A percentile compares a stretch with the other conserved stretches of the same genome.
Conservation (phyloP, 2,329 filamentous ascomycete species). For the Tolypocladium sp. region DNA sequence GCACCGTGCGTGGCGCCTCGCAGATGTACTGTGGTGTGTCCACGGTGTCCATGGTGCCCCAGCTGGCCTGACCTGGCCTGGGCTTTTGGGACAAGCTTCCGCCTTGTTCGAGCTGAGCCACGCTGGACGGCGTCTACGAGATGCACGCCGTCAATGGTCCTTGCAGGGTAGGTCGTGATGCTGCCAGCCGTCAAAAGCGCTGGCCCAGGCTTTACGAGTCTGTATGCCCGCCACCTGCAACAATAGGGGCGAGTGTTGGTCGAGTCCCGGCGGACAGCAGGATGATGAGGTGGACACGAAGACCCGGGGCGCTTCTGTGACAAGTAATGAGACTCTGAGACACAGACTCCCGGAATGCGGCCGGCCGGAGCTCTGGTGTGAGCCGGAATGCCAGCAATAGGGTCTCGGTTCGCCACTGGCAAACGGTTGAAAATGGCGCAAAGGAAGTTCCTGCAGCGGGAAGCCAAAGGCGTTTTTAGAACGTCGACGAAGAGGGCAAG, state of each 20-base stretch:
- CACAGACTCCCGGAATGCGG: background rate
- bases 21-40: background rate
- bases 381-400: too few species aligned
- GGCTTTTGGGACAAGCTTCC: background rate
- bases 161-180: background rate
- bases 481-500: background rate
- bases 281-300: background rate
- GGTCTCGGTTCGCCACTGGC: too few species aligned
- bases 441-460: background rate
- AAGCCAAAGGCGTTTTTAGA: background rate
- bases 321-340: background rate
- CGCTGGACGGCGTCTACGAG: background rate
- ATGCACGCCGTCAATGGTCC: background rate
- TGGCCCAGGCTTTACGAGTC: background rate
- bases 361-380: background rate
- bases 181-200: background rate
- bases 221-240: background rate
- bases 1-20: background rate
- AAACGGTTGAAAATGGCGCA: background rate
- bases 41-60: background rate
- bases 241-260: background rate
- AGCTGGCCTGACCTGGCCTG: background rate
- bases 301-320: background rate
- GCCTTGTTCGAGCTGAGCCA: background rate
- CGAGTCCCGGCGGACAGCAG: background rate